Base-by-base conservation (phyloP, 441 rosid species). In the Raphanus hybrid region DNA sequence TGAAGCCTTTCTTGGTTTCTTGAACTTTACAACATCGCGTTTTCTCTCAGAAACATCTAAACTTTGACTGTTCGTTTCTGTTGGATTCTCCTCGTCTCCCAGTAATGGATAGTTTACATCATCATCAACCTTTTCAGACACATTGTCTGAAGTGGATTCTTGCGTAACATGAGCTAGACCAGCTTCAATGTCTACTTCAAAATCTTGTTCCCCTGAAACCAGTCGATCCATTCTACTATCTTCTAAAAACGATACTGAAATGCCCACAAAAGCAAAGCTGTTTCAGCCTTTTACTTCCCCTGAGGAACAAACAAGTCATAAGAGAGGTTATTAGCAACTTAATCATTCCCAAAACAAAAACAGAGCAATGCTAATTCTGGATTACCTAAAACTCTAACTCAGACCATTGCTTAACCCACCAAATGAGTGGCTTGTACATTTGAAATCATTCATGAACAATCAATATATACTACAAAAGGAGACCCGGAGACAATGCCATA, bases 121-220 rank as follows among this genome's bases (percentile, higher is more conserved):
- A 75, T 69, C 68, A 45, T 1, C 55, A 54, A 18, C 18, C 75
- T 15, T 67, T 9, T 75, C 83, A 69, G 78, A 65, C 61, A 52
- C 64, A 80, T 82, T 35, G 34, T 14, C 9, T 43, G 68, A 84
- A 18, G 81, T 81, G 74, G 73, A 75, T 74, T 63, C 85, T 82
- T 60, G 67, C 67, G 26, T 82, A 71, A 73, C 76, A 34, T 81
- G 73, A 82, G 68, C 73, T 70, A 32, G 76, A 74, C 97, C 96
- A 71, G 89, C 89, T 86, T 94, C 98, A 64, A 91, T 76, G 81
- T 94, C 98, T 10, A 84, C 81, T 71, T 87, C 92, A 73, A 61
- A 23, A 75, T 87, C 90, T 29, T 79, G 77, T 41, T 83, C 91
- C 76, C 85, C 71, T 41, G 70, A 84, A 67, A 74, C 70, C 73